Conservation (phyloP, 352 stramenopile species). For the Phytophthora vignae region DNA sequence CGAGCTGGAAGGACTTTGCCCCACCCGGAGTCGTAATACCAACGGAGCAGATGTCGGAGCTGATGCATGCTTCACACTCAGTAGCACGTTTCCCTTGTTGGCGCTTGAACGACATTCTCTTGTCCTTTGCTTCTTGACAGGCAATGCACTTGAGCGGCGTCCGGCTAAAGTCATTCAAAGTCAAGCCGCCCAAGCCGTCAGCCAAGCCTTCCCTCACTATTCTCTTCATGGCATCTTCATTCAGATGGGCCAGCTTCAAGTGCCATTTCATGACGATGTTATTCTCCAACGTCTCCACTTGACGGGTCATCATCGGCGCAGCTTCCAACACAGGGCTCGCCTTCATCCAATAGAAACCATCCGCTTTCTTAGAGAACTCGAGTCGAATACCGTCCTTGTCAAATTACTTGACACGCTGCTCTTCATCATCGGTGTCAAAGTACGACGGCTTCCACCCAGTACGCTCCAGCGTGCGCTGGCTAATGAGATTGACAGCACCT, state of each 20-base stretch:
- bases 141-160: conserved; percentile 1
- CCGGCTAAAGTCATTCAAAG: conserved; percentile 1
- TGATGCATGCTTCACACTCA: background rate
- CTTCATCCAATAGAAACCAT: conserved; percentile 2
- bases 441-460: background rate
- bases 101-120: conserved; percentile 1
- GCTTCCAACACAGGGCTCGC: background rate
- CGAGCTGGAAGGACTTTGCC: conserved; percentile 10
- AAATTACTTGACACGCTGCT: background rate
- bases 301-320: background rate
- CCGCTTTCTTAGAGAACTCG: background rate
- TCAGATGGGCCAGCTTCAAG: conserved; percentile 6
- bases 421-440: background rate
- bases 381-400: background rate
- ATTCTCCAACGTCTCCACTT: background rate
- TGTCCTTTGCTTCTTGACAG: conserved; percentile 1
- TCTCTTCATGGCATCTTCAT: conserved; percentile 1
- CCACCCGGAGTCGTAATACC: background rate
- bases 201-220: background rate
- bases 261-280: conserved; percentile 9
- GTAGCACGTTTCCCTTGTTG: background rate
- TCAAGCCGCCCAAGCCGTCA: background rate
- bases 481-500: background rate
- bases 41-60: background rate
- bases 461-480: background rate